phyloP scores from a whole-genome alignment of 1,284 basidiomycete species.

The Sutorius eximius region DNA sequence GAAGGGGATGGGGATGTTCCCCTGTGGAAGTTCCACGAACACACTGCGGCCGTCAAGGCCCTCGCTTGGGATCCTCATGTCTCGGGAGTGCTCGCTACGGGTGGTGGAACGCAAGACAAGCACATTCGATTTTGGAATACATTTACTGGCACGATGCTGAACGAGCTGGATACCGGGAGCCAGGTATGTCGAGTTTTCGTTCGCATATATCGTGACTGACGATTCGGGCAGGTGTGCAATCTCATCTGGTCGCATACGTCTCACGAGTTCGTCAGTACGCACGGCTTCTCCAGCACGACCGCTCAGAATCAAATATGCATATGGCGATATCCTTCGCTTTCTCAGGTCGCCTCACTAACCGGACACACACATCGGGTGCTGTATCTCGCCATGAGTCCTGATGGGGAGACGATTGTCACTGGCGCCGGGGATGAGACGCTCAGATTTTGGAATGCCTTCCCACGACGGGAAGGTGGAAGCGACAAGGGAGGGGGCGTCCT shows the following conservation, averaged over 20 bases:
- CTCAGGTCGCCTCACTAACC: conserved; percentile 91
- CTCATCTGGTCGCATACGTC: conserved; percentile 95
- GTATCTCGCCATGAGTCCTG: conserved; percentile 95
- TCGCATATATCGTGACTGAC: conserved; percentile 9
- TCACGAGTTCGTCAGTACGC: conserved; percentile 96
- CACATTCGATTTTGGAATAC: conserved; percentile 99
- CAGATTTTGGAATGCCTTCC: conserved; percentile 94
- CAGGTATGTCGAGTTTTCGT: conserved; percentile 58
- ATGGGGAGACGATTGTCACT: conserved; percentile 96
- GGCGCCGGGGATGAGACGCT: conserved; percentile 98
- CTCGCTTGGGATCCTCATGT: conserved; percentile 98
- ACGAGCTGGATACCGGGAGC: conserved; percentile 88
- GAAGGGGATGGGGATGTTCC: conserved; percentile 58
- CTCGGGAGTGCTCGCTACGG: conserved; percentile 87
- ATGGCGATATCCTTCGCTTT: conserved; percentile 93
- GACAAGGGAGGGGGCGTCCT: conserved; percentile 43
- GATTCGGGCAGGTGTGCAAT: conserved; percentile 80
- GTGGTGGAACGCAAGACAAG: conserved; percentile 98
- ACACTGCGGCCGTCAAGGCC: conserved; percentile 96
- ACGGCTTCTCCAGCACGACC: conserved; percentile 92
- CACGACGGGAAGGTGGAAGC: conserved; percentile 55
- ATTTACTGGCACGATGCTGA: conserved; percentile 80
- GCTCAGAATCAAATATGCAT: conserved; percentile 98
- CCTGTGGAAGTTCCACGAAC: conserved; percentile 93
- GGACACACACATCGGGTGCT: conserved; percentile 95